Conservation (phyloP, 2,329 filamentous ascomycete species). For the Aspergillus puulaauensis region DNA sequence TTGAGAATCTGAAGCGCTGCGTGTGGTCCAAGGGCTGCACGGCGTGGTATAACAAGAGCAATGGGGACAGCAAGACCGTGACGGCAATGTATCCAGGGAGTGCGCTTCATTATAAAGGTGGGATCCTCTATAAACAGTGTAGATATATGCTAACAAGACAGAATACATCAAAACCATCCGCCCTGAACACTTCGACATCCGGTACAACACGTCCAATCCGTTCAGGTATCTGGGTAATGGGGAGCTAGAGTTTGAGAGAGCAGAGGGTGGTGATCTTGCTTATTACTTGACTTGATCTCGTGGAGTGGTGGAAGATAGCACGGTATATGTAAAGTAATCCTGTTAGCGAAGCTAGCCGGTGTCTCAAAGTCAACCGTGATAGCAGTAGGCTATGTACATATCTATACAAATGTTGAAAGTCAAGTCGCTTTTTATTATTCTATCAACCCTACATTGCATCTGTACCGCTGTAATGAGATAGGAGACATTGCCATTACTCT, state of each 20-base stretch:
- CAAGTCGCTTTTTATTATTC: no score
- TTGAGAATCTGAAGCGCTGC: constrained; percentile 21
- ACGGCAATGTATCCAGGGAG: constrained; percentile 28
- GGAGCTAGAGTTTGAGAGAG: constrained; percentile 11
- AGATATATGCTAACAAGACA: not conserved
- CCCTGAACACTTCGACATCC: constrained; percentile 20
- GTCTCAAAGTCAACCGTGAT: no score
- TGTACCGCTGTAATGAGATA: no score
- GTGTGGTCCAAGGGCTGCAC: constrained; percentile 29
- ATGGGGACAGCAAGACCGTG: constrained; percentile 13
- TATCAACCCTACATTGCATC: no score
- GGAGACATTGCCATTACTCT: no score
- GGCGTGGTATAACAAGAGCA: constrained; percentile 24
- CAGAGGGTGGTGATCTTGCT: constrained; percentile 8
- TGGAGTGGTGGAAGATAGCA: no score
- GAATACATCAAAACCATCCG: constrained; percentile 14
- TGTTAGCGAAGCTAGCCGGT: no score
- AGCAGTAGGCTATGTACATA: no score
- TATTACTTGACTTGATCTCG: constrained; percentile 3
- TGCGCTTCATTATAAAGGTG: constrained; percentile 23
- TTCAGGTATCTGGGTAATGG: constrained; percentile 18
- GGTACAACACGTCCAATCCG: constrained; percentile 12
- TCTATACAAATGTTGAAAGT: no score
- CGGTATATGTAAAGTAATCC: no score
- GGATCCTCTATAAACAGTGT: not conserved